Percentiles rank a stretch among this genome's conserved stretches.
These are phyloP conservation scores for Thalassiosira profunda DNA, from an alignment of 108 stramenopile genomes.

Conservation along the genomic window DNA sequence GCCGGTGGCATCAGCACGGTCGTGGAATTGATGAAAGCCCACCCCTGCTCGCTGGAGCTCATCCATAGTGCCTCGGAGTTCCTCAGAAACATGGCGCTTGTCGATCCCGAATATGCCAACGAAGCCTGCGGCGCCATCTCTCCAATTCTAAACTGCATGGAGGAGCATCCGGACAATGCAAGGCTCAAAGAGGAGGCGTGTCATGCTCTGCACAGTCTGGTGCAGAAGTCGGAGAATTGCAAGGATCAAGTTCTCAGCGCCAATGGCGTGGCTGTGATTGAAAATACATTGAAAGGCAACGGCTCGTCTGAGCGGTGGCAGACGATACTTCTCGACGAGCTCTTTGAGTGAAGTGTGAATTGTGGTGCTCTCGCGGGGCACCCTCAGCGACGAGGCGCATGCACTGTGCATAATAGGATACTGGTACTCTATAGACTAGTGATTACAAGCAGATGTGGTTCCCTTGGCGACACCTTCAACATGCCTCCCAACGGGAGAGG, in stretches of 20 bases:
- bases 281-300: not conserved
- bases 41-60: constrained; percentile 28
- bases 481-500: too few species aligned
- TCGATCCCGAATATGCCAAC: constrained; percentile 22
- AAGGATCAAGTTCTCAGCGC: constrained; percentile 10
- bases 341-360: too few species aligned
- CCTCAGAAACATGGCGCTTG: constrained; percentile 40
- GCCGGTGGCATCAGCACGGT: constrained; percentile 54
- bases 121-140: constrained; percentile 45
- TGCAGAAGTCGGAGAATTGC: constrained; percentile 36
- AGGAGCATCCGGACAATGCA: constrained; percentile 32
- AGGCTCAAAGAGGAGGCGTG: constrained; percentile 51
- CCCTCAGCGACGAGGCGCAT: not conserved
- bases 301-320: too few species aligned
- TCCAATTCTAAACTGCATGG: constrained; percentile 47
- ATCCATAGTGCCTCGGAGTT: constrained; percentile 50
- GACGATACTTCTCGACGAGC: too few species aligned
- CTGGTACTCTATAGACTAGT: not conserved
- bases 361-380: not conserved
- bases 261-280: constrained; percentile 1
- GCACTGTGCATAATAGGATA: not conserved
- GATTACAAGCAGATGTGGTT: not conserved
- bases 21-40: constrained; percentile 57
- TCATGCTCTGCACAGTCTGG: constrained; percentile 55
- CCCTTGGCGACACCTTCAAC: too few species aligned